These are phyloP conservation scores for Mollisiaceae sp. DNA, from an alignment of 2,329 filamentous ascomycete species.

Conservation along the genomic window DNA sequence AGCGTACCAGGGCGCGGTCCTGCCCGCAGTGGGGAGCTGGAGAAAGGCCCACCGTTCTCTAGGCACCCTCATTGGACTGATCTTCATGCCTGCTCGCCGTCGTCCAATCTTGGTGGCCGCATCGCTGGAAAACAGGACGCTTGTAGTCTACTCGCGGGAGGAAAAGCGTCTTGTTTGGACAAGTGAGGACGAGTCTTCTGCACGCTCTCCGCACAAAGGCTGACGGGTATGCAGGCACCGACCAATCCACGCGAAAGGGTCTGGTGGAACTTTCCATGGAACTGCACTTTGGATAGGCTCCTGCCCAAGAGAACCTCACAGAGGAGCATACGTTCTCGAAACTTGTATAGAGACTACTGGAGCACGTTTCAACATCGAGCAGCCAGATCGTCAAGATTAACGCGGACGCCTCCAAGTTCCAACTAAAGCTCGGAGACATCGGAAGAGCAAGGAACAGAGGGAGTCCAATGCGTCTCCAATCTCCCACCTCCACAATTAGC, in stretches of 20 bases:
- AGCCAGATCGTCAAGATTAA: conserved; percentile 22
- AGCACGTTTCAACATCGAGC: conserved; percentile 12
- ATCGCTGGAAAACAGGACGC: conserved; percentile 16
- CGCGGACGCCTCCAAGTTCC: conserved; percentile 24
- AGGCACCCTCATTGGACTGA: conserved; percentile 19
- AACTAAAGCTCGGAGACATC: conserved; percentile 16
- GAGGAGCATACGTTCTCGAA: not conserved
- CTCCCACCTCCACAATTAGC: conserved; percentile 21
- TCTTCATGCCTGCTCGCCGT: conserved; percentile 14
- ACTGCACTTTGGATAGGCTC: not conserved
- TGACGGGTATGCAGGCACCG: conserved; percentile 32
- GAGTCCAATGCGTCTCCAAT: conserved; percentile 17
- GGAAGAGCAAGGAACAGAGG: conserved; percentile 14
- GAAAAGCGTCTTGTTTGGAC: conserved; percentile 2
- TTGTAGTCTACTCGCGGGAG: not conserved
- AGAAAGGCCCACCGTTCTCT: conserved; percentile 2
- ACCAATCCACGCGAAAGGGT: conserved; percentile 17
- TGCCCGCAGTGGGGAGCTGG: conserved; percentile 18
- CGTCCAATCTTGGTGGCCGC: conserved; percentile 19
- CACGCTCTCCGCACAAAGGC: conserved; percentile 14
- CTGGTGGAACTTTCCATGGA: conserved; percentile 8
- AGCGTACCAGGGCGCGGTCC: conserved; percentile 22
- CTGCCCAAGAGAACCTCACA: not conserved
- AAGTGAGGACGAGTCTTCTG: conserved; percentile 15
- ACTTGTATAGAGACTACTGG: conserved; percentile 7